These are phyloP conservation scores for Dactylellina sp. DNA, from an alignment of 2,329 filamentous ascomycete species.

Conservation along the genomic window DNA sequence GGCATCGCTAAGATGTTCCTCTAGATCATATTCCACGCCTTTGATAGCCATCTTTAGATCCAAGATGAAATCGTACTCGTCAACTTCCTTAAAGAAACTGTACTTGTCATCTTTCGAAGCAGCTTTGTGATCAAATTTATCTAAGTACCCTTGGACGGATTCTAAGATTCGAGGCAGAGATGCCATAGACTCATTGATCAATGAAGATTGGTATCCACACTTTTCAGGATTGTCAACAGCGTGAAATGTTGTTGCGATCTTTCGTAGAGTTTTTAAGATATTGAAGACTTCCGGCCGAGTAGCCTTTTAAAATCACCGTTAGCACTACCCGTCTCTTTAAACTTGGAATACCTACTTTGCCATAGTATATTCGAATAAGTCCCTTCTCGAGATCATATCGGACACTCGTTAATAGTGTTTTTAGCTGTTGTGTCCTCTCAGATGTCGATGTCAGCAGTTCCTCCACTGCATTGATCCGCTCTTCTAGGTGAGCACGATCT, in stretches of 20 bases:
- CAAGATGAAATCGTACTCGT: conserved; percentile 80
- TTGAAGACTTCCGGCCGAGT: conserved; percentile 86
- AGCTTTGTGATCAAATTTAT: conserved; percentile 85
- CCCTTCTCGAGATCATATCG: conserved; percentile 90
- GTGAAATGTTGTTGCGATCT: conserved; percentile 80
- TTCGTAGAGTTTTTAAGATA: conserved; percentile 85
- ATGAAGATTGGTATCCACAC: conserved; percentile 76
- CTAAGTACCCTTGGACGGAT: conserved; percentile 78
- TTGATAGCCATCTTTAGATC: conserved; percentile 88
- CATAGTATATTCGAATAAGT: conserved; percentile 95
- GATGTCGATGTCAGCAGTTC: conserved; percentile 80
- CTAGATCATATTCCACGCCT: conserved; percentile 88
- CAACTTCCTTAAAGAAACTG: conserved; percentile 84
- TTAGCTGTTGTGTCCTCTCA: conserved; percentile 77
- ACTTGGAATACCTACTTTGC: conserved; percentile 69
- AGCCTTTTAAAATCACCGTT: conserved; percentile 67
- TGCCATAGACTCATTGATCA: conserved; percentile 78
- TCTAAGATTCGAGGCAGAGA: conserved; percentile 81
- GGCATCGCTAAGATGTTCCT: conserved; percentile 78
- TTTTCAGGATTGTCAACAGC: conserved; percentile 74
- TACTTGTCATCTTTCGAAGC: conserved; percentile 93
- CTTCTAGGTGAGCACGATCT: conserved; percentile 78
- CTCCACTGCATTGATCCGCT: conserved; percentile 84
- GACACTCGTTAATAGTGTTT: conserved; percentile 76
- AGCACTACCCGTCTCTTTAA: not conserved